phyloP scores from a whole-genome alignment of 2,329 filamentous ascomycete genomes.

The Alternaria hordeiaustralica region DNA sequence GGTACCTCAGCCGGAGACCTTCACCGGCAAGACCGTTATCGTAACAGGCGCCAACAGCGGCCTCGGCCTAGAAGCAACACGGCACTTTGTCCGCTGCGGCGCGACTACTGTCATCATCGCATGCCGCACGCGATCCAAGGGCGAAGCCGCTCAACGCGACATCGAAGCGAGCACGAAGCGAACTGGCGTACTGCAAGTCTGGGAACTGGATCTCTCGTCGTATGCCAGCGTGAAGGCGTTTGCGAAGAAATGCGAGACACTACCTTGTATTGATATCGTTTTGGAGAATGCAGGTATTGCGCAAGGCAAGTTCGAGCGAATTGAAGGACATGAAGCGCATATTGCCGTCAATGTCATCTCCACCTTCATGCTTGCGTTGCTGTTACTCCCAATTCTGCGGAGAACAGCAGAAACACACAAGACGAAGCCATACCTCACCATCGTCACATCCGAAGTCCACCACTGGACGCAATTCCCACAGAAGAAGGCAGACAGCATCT shows the following conservation, averaged over 20 bases:
- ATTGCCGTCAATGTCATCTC: slow-evolving; percentile 46
- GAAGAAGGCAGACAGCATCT: slow-evolving; percentile 19
- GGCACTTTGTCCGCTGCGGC: slow-evolving; percentile 49
- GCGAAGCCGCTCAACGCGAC: slow-evolving; percentile 46
- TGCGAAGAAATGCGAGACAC: slow-evolving; percentile 25
- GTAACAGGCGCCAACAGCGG: slow-evolving; percentile 57
- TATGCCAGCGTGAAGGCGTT: slow-evolving; percentile 48
- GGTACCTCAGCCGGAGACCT: not conserved
- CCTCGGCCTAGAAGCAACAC: slow-evolving; percentile 32
- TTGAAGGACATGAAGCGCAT: slow-evolving; percentile 29
- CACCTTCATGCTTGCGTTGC: slow-evolving; percentile 39
- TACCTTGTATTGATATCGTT: slow-evolving; percentile 34
- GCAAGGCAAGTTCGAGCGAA: slow-evolving; percentile 25
- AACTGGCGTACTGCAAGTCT: slow-evolving; percentile 49
- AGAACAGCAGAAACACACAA: slow-evolving; percentile 6
- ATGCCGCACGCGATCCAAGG: slow-evolving; percentile 49
- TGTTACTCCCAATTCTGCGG: slow-evolving; percentile 26
- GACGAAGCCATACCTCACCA: slow-evolving; percentile 15
- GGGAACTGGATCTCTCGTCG: slow-evolving; percentile 51
- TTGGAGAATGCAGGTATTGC: slow-evolving; percentile 46
- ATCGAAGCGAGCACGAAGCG: slow-evolving; percentile 45
- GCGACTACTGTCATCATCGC: slow-evolving; percentile 51
- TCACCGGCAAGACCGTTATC: slow-evolving; percentile 47
- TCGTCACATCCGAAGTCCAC: slow-evolving; percentile 37
- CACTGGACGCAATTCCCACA: slow-evolving; percentile 27